Base-by-base conservation (phyloP, 345 rosid species). In the Dovyalis caffra region DNA sequence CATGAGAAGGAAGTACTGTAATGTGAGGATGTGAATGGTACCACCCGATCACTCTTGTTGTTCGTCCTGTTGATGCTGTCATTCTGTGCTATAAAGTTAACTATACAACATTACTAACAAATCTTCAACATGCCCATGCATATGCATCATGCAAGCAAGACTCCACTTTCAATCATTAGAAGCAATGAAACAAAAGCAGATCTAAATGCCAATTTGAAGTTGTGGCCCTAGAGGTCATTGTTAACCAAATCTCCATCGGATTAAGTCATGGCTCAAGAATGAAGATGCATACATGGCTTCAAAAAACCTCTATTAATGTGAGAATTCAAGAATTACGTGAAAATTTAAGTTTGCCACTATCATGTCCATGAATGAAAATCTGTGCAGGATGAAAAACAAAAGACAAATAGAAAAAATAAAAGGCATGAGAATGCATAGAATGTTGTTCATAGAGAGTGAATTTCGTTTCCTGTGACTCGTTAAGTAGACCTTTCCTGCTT, bases 11-110 rank as follows among this genome's bases (percentile, higher is more conserved):
- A 72, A 95, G 90, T 69, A 95, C 99, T 14, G 99, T 95, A 68
- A 93, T 93, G 80, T 95, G 99, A 64, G 99, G 99, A 83, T 95
- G 99, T 16, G 98, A 95, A 87, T 95, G 99, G 67, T 95, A 95
- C 99, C 99, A 95, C 66, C 99, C 99, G 34, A 95, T 95, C 68
- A 95, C 99, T 51, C 98, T 85, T 64, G 98, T 95, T 23, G 94
- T 95, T 83, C 88, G 87, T 32, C 96, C 96, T 4, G 98, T 89
- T 32, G 90, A 82, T 20, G 80, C 61, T 12, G 97, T 88, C 96
- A 95, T 95, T 87, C 87, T 91, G 99, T 95, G 88, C 82, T 72
- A 64, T 62, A 69, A 73, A 64, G 84, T 90, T 81, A 88, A 77
- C 53, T n/a, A 35, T 29, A 67, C 64, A 80, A 72, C 64, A 58